Evolutionary conservation across 768 basidiomycete species (phyloP).

Genomic region (Dacryopinax primogenitus): DNA sequence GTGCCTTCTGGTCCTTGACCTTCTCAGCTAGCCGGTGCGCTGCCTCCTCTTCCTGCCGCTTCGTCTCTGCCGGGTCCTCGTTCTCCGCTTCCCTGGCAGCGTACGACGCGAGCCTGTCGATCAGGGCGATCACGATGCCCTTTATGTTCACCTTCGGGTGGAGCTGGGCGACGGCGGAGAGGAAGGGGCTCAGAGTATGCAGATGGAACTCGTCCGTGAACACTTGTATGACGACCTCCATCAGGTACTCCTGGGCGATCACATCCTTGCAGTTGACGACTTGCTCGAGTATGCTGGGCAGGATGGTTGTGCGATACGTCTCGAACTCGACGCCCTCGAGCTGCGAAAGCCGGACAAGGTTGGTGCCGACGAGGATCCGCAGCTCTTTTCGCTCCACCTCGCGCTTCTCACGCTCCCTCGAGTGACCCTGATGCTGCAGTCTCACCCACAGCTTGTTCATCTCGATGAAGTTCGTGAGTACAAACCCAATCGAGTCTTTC

Average conservation of each 20-base stretch:
- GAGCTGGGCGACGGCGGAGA: constrained; percentile 87
- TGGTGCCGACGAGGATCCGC: constrained; percentile 93
- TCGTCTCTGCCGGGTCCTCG: constrained; percentile 90
- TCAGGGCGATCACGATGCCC: constrained; percentile 91
- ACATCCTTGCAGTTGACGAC: constrained; percentile 97
- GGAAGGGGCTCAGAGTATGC: constrained; percentile 88
- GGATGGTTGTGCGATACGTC: constrained; percentile 72
- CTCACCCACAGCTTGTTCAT: constrained; percentile 99
- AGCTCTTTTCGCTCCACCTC: constrained; percentile 92
- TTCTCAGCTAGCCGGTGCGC: constrained; percentile 76
- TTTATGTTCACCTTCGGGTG: constrained; percentile 99
- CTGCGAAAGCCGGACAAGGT: constrained; percentile 87
- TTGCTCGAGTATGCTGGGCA: constrained; percentile 90
- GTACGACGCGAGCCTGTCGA: constrained; percentile 89
- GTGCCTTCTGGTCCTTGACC: constrained; percentile 60
- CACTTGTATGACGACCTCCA: constrained; percentile 99
- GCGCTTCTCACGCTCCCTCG: constrained; percentile 90
- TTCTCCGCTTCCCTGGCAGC: constrained; percentile 95
- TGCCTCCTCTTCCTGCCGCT: constrained; percentile 84
- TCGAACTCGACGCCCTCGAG: constrained; percentile 93
- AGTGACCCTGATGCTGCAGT: constrained; percentile 94
- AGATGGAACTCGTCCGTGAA: constrained; percentile 99
- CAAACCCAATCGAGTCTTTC: constrained; percentile 89
- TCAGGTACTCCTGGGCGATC: constrained; percentile 96
- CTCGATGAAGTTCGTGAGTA: constrained; percentile 96